Conservation (phyloP, 768 basidiomycete species). For the Calvatia gigantea region DNA sequence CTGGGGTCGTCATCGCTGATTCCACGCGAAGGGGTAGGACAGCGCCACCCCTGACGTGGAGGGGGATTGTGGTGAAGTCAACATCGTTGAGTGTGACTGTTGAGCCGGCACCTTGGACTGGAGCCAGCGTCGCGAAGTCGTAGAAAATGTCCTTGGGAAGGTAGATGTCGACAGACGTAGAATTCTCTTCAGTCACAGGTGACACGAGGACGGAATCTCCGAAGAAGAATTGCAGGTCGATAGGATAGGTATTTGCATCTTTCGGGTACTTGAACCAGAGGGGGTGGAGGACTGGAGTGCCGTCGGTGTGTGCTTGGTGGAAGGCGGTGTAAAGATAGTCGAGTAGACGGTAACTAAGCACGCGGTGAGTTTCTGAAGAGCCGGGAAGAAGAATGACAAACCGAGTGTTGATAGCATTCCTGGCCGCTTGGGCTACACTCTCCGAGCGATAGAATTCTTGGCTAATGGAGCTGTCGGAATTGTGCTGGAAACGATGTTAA, state of each 20-base stretch:
- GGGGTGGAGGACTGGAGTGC: constrained; percentile 64
- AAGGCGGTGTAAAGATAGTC: constrained; percentile 74
- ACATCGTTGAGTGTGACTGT: constrained; percentile 43
- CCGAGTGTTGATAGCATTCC: constrained; percentile 59
- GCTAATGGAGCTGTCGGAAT: constrained; percentile 43
- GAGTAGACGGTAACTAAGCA: constrained; percentile 56
- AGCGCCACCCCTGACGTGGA: constrained; percentile 58
- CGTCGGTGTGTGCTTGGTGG: constrained; percentile 52
- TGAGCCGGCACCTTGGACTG: constrained; percentile 44
- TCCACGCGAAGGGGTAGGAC: constrained; percentile 54
- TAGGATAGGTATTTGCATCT: constrained; percentile 52
- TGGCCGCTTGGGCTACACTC: constrained; percentile 52
- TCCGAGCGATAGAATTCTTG: constrained; percentile 74
- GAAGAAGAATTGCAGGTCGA: constrained; percentile 70
- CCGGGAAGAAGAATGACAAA: constrained; percentile 23
- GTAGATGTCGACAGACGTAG: constrained; percentile 57
- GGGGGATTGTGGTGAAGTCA: constrained; percentile 53
- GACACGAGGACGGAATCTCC: constrained; percentile 66
- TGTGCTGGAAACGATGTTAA: constrained; percentile 38
- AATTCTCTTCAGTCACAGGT: constrained; percentile 59
- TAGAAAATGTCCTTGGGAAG: constrained; percentile 65
- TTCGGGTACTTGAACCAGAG: constrained; percentile 67
- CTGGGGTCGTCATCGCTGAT: constrained; percentile 59
- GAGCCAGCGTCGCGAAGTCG: constrained; percentile 50
- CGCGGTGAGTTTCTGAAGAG: neutral